Percentiles rank a stretch among this genome's conserved stretches.
Evolutionary conservation across 1,284 basidiomycete genomes (phyloP).

Genomic region (Heterobasidion annosum): DNA sequence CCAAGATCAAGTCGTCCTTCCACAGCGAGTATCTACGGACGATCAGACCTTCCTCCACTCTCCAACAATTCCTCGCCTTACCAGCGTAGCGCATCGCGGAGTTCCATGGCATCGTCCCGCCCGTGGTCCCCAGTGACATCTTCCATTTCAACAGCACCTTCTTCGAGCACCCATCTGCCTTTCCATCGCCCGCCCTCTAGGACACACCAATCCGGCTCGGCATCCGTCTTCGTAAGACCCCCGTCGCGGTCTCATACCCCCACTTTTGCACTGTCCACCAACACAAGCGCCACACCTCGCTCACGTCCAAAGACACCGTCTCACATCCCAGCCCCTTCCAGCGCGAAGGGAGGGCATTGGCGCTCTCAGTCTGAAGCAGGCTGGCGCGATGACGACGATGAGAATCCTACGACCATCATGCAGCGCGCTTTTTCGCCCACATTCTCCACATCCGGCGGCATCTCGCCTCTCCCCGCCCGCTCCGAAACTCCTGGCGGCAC

Average conservation of each 20-base stretch:
- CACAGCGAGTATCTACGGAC: conserved; percentile 28
- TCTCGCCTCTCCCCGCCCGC: conserved; percentile 24
- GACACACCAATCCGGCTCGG: not conserved
- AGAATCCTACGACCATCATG: conserved; percentile 29
- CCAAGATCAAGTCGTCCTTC: conserved; percentile 33
- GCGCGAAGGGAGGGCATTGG: conserved; percentile 17
- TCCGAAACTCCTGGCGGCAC: conserved; percentile 29
- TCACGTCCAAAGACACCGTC: conserved; percentile 68
- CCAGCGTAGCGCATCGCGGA: conserved; percentile 58
- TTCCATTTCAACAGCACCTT: conserved; percentile 60
- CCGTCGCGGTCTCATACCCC: conserved; percentile 28
- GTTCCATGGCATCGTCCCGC: conserved; percentile 67
- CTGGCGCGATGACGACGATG: conserved; percentile 35
- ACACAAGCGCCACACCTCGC: conserved; percentile 31
- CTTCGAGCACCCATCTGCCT: conserved; percentile 35
- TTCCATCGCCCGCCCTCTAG: conserved; percentile 18
- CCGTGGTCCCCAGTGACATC: conserved; percentile 74
- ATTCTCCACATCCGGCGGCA: conserved; percentile 20
- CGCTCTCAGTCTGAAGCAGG: conserved; percentile 39
- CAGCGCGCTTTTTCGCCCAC: conserved; percentile 62
- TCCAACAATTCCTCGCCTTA: conserved; percentile 34
- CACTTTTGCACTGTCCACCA: conserved; percentile 5
- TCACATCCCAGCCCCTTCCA: conserved; percentile 52
- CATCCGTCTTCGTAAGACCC: conserved; percentile 13
- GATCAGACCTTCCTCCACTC: conserved; percentile 32